Base-by-base conservation (phyloP, 768 basidiomycete species). In the Gloeopeniophorella convolvens region DNA sequence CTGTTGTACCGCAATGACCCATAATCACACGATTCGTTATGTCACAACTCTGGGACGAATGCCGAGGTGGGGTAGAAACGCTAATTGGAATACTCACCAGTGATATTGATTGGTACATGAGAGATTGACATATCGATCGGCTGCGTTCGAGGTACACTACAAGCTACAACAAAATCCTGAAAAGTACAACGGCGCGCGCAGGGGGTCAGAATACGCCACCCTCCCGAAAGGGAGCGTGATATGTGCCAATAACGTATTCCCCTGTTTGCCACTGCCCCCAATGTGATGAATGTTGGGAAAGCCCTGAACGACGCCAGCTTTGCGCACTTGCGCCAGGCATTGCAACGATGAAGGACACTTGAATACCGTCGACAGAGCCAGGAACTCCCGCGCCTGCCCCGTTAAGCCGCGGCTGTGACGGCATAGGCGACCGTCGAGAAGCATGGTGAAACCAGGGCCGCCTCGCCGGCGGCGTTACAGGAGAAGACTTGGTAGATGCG, bases 191-290 rank as follows among this genome's bases (percentile, higher is more conserved):
- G 24, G 27, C 42, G 24, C 31, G n/a, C 12, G 10, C n/a, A 21
- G n/a, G 20, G 34, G 24, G 11, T 51, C 50, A 51, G 4, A 26
- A 33, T 3, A 30, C 7, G n/a, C 10, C 6, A 15, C 18, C 35
- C 12, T 55, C 52, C 15, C 44, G 26, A 16, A 55, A 55, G 16
- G 44, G 48, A 5, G 54, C 45, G 35, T 45, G 56, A 42, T 55
- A 56, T 6, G 37, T 41, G 11, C 56, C 56, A 13, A 57, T 23
- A 15, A 45, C 48, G 23, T 44, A 55, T 18, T 55, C 56, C 20
- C 54, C 33, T 6, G 30, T 27, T 39, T 40, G 33, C 55, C 41
- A 56, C n/a, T 23, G 32, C 26, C 35, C 39, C 13, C 16, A 34
- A 27, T 23, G 30, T 1, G 35, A 28, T 20, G 45, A 44, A 8